Conservation (phyloP, 768 basidiomycete species). For the Agaricus bisporus region DNA sequence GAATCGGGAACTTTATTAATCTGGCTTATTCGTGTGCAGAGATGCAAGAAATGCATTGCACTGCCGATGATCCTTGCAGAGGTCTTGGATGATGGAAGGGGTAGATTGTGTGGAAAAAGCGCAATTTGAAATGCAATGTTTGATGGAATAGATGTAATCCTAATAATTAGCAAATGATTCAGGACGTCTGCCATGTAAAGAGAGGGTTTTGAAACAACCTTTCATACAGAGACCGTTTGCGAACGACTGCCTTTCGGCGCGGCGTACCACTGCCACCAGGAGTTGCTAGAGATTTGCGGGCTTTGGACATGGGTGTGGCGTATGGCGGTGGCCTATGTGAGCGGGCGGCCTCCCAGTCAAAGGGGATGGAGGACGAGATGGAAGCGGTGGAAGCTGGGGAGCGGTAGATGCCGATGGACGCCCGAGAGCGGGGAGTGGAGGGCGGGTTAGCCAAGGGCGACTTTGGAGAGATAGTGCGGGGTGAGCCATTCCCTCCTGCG, state of each 20-base stretch:
- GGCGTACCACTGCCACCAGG: slow-evolving; percentile 25
- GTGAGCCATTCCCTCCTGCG: slow-evolving; percentile 20
- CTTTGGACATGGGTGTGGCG: slow-evolving; percentile 49
- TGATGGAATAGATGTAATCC: slow-evolving; percentile 63
- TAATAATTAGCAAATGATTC: slow-evolving; percentile 18
- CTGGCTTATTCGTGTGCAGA: slow-evolving; percentile 57
- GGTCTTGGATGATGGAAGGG: slow-evolving; percentile 60
- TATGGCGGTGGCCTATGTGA: slow-evolving; percentile 67
- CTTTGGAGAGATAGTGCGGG: slow-evolving; percentile 22
- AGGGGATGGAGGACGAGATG: slow-evolving; percentile 68
- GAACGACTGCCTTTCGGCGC: slow-evolving; percentile 47
- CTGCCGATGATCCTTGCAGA: slow-evolving; percentile 64
- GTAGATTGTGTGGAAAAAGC: slow-evolving; percentile 76
- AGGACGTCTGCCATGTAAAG: not conserved
- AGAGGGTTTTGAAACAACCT: slow-evolving; percentile 32
- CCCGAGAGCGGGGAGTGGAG: slow-evolving; percentile 27
- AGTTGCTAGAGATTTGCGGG: slow-evolving; percentile 33
- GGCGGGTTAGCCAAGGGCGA: no score
- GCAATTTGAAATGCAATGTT: slow-evolving; percentile 73
- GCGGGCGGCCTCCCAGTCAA: slow-evolving; percentile 87
- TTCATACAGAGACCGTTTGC: slow-evolving; percentile 61
- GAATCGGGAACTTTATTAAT: slow-evolving; percentile 52
- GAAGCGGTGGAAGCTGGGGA: slow-evolving; percentile 67
- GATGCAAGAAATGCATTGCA: slow-evolving; percentile 59
- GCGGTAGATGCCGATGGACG: slow-evolving; percentile 47